Evolutionary conservation across 495 filamentous ascomycete genomes (phyloP).

Genomic region (Podospora didyma): DNA sequence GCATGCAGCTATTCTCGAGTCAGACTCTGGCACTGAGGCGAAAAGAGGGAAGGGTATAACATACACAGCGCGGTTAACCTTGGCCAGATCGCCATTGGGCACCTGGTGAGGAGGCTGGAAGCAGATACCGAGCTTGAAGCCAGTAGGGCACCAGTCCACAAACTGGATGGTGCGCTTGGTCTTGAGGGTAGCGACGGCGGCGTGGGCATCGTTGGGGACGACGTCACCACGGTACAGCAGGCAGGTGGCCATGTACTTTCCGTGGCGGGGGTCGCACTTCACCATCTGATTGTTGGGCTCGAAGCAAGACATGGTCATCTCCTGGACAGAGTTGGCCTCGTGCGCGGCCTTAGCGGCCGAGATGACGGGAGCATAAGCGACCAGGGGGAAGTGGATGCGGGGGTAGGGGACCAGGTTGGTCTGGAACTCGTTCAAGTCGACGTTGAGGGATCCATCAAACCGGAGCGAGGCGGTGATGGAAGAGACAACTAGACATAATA

Average conservation of each 20-base stretch:
- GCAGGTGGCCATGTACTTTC: slow-evolving; percentile 99
- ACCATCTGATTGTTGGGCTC: slow-evolving; percentile 92
- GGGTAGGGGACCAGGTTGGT: slow-evolving; percentile 98
- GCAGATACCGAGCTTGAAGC: slow-evolving; percentile 99
- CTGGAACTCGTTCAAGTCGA: slow-evolving; percentile 99
- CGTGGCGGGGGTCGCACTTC: slow-evolving; percentile 97
- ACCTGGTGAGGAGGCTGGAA: slow-evolving; percentile 95
- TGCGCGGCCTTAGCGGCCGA: slow-evolving; percentile 91
- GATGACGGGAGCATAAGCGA: slow-evolving; percentile 92
- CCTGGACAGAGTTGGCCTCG: slow-evolving; percentile 86
- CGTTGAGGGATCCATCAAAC: slow-evolving; percentile 98
- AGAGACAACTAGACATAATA: slow-evolving; percentile 66
- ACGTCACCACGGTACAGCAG: slow-evolving; percentile 98
- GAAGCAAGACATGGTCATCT: slow-evolving; percentile 87
- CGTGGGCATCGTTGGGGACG: slow-evolving; percentile 90
- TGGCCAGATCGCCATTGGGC: slow-evolving; percentile 93
- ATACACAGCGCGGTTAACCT: slow-evolving; percentile 96
- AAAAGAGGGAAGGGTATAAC: slow-evolving; percentile 30
- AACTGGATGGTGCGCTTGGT: slow-evolving; percentile 98
- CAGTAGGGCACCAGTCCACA: slow-evolving; percentile 99
- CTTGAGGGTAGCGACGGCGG: slow-evolving; percentile 90
- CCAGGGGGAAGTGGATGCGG: slow-evolving; percentile 98
- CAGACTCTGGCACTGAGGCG: slow-evolving; percentile 17
- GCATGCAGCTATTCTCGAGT: slow-evolving; percentile 70
- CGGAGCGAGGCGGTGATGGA: slow-evolving; percentile 98